Conservation (phyloP, 441 rosid genomes). For the Populus hybrid region DNA sequence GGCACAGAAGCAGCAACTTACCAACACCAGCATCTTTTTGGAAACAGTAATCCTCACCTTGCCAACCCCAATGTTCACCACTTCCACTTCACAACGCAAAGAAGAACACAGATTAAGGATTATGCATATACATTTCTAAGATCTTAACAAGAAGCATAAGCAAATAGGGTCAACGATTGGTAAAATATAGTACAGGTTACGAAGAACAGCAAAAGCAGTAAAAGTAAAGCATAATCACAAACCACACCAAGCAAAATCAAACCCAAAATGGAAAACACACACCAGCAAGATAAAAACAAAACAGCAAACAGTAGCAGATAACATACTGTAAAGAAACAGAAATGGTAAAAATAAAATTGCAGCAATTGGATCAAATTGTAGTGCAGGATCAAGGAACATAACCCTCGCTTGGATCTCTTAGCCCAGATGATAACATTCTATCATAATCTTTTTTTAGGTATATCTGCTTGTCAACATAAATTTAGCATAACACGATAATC, state of each 20-base stretch:
- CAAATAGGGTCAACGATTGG: background rate
- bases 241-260: background rate
- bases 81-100: slow-evolving; percentile 24
- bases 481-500: background rate
- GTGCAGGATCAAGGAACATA: background rate
- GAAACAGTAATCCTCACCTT: slow-evolving; percentile 20
- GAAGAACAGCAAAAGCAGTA: background rate
- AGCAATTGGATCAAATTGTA: slow-evolving; percentile 11
- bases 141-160: background rate
- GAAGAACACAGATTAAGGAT: background rate
- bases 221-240: background rate
- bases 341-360: background rate
- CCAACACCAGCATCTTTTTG: too few relatives aligned
- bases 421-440: background rate
- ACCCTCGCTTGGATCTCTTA: slow-evolving; percentile 13
- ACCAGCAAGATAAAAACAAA: slow-evolving; percentile 7
- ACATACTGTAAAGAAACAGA: background rate
- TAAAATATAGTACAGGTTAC: too few relatives aligned
- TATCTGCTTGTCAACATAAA: background rate
- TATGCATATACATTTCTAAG: background rate
- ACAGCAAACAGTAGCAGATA: slow-evolving; percentile 10
- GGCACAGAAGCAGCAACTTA: too few relatives aligned
- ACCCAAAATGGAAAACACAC: background rate
- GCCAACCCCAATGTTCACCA: slow-evolving; percentile 47
- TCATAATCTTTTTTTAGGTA: background rate